Base-by-base conservation (phyloP, 2,329 filamentous ascomycete genomes). In the Pseudogymnoascus sp. region DNA sequence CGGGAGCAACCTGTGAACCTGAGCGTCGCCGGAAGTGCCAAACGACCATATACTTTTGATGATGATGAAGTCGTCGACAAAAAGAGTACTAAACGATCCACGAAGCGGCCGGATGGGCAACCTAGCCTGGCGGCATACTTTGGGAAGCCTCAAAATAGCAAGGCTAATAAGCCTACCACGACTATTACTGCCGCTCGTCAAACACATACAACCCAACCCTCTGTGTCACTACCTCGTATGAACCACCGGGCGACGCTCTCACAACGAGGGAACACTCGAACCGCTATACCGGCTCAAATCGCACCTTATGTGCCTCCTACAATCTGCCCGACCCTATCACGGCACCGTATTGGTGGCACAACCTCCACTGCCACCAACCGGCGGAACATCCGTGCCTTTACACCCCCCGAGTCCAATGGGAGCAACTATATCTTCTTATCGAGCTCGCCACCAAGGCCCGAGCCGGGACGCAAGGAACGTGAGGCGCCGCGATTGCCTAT, bases 361-460 rank as follows among this genome's bases (percentile, higher is more conserved):
- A n/a, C 5, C 12, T 55, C 49, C 28, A 33, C 49, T 33, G 8
- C 14, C 72, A 71, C 4, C 64, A 66, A 25, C 63, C 66, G 23
- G 61, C 43, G 41, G 60, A 64, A 28, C 45, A 18, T 45, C 33
- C 38, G 63, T 63, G 35, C 43, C 38, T 45, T 65, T 52, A 21
- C 64, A 49, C 58, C 61, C n/a, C 49, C 49, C 6, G 49, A 18
- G 49, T 33, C 49, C 9, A 61, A 55, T 5, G 40, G 66, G 38
- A 67, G 69, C 59, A 59, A 66, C 59, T 71, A 72, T 64, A 61
- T 71, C 43, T 71, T 74, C 61, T 61, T 75, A 16, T 69, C 73
- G 35, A 68, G 67, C 45, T 71, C 72, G 38, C 70, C 70, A n/a
- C 68, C 67, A 7, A 65, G 65, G 62, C 60, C 65, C 14, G 66